These are phyloP conservation scores for Suillus clintonianus DNA, from an alignment of 768 basidiomycete species.

Conservation along the genomic window DNA sequence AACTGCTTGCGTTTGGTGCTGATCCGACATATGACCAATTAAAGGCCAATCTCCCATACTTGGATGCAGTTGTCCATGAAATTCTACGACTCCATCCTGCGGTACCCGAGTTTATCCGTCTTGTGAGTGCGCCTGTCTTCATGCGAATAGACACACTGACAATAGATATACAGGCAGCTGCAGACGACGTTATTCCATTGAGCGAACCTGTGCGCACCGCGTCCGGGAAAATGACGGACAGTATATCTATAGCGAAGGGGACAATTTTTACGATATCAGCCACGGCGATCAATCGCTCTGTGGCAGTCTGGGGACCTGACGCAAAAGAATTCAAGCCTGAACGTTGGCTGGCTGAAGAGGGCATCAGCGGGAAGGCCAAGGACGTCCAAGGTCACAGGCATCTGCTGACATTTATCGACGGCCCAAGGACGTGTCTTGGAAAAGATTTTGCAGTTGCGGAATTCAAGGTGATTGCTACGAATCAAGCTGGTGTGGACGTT, in stretches of 20 bases:
- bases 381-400: slow-evolving; percentile 52
- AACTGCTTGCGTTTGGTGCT: slow-evolving; percentile 41
- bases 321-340: slow-evolving; percentile 62
- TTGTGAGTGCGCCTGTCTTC: slow-evolving; percentile 7
- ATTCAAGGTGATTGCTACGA: slow-evolving; percentile 25
- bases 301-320: slow-evolving; percentile 60
- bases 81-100: slow-evolving; percentile 45
- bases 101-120: slow-evolving; percentile 17
- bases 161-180: slow-evolving; percentile 35
- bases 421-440: slow-evolving; percentile 52
- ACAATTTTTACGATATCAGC: slow-evolving; percentile 46
- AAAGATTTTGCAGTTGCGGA: slow-evolving; percentile 46
- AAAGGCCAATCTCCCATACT: slow-evolving; percentile 49
- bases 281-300: slow-evolving; percentile 49
- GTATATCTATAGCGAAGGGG: slow-evolving; percentile 49
- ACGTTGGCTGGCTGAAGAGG: slow-evolving; percentile 53
- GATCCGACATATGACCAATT: slow-evolving; percentile 62
- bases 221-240: slow-evolving; percentile 40
- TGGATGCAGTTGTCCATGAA: slow-evolving; percentile 53
- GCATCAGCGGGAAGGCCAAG: slow-evolving; percentile 30
- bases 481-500: background rate
- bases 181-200: slow-evolving; percentile 65
- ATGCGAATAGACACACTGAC: background rate
- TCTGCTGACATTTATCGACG: slow-evolving; percentile 53
- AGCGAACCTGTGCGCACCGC: slow-evolving; percentile 45